Base-by-base conservation (phyloP, 805 yeast genomes). In the Starmerella apis region DNA sequence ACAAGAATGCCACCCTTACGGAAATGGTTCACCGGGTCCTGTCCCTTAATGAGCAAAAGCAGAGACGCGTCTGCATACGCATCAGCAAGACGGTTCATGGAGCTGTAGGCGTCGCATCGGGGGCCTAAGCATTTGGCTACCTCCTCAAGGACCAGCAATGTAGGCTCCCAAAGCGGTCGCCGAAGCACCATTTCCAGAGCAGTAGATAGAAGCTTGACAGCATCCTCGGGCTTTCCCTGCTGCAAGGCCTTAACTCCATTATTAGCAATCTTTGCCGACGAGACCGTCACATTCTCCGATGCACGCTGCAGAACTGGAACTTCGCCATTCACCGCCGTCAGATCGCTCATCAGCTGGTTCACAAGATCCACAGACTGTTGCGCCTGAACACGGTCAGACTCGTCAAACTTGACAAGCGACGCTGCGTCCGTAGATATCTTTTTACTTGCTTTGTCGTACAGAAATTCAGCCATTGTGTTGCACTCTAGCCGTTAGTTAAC, bases 121-220 rank as follows among this genome's bases (percentile, higher is more conserved):
- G 64, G 63, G 30, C 60, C 63, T 45, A 68, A 54, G 44, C 64
- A 47, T 35, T 48, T 48, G 30, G 62, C 47, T 28, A 66, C 57
- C 52, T 71, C 73, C 28, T 65, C 68, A 24, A 68, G 53, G 30
- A 63, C 57, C 30, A 54, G 53, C 39, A 53, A 58, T 8, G 65
- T 58, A 18, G 68, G 56, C 54, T 70, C 74, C 69, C 71, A 71
- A 18, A 63, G 58, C 9, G 71, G 66, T 39, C 74, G 63, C 35
- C 65, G 60, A 35, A 64, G 56, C 16, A 69, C 71, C 63, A 67
- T 61, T 28, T 66, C 70, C 20, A 70, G 56, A 6, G 74, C 73
- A 35, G 68, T 57, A 16, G 62, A 51, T 47, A 65, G 61, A 49
- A 62, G 50, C 51, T 61, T 61, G 23, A 65, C 57, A 8, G 73